Percentiles rank a stretch among this genome's conserved stretches.
Conservation (phyloP, 306 rosid species). For the Crotalaria pallida region DNA sequence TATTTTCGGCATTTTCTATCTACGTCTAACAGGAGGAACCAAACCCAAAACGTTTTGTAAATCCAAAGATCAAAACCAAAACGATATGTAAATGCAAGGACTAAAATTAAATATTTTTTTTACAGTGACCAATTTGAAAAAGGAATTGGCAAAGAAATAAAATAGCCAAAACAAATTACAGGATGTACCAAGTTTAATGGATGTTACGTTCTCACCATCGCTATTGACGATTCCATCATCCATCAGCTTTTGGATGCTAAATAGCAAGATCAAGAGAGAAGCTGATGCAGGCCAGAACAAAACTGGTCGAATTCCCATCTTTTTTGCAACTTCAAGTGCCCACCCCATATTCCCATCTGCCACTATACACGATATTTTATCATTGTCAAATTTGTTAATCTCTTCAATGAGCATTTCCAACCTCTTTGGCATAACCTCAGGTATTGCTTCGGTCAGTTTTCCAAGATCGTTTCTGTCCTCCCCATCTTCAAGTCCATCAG, state of each 20-base stretch:
- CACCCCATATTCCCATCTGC: conserved; percentile 33
- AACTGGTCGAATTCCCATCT: conserved; percentile 28
- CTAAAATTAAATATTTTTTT: too few relatives aligned
- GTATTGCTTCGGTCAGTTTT: conserved; percentile 16
- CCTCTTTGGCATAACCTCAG: conserved; percentile 33
- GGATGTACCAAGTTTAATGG: background rate
- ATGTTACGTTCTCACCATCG: conserved; percentile 32
- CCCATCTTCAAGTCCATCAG: conserved; percentile 39
- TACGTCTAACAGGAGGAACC: too few relatives aligned
- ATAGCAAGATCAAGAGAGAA: conserved; percentile 22
- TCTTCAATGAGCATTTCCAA: conserved; percentile 40
- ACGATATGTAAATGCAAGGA: too few relatives aligned
- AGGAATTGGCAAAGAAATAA: too few relatives aligned
- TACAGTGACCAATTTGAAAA: too few relatives aligned
- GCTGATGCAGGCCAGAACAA: conserved; percentile 47
- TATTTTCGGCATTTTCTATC: too few relatives aligned
- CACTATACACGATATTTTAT: conserved; percentile 31
- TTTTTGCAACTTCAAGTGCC: conserved; percentile 50
- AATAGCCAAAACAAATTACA: background rate
- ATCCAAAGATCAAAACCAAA: too few relatives aligned
- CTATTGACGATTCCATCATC: conserved; percentile 28
- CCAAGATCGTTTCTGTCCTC: conserved; percentile 35
- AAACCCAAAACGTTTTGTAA: too few relatives aligned
- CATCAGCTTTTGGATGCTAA: conserved; percentile 29
- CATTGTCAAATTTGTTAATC: conserved; percentile 20